These are phyloP conservation scores for Ganoderma resinaceum DNA, from an alignment of 1,284 basidiomycete species.

Conservation along the genomic window DNA sequence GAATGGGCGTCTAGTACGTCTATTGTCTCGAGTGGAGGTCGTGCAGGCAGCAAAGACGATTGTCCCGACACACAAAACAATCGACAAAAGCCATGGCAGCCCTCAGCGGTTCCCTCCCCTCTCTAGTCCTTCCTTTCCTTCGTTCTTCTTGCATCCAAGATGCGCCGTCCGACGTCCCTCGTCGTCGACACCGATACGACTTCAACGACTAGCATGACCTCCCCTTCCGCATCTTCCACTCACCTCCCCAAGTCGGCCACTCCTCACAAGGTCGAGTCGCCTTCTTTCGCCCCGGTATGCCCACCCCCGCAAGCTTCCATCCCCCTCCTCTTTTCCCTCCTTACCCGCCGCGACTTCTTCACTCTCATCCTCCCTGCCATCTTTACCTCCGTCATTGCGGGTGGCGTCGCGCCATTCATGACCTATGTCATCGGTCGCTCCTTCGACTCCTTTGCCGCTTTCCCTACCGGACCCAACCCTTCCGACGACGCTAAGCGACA, in stretches of 20 bases:
- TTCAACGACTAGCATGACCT: conserved; percentile 37
- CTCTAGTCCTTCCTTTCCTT: conserved; percentile 33
- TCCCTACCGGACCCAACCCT: conserved; percentile 55
- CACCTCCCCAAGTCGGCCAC: conserved; percentile 37
- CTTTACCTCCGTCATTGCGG: conserved; percentile 70
- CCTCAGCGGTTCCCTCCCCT: conserved; percentile 12
- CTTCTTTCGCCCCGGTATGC: conserved; percentile 36
- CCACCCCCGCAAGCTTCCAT: conserved; percentile 55
- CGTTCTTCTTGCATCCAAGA: conserved; percentile 34
- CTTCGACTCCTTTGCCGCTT: conserved; percentile 79
- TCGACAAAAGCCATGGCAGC: conserved; percentile 42
- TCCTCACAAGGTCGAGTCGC: conserved; percentile 32
- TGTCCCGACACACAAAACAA: conserved; percentile 34
- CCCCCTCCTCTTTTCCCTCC: conserved; percentile 70
- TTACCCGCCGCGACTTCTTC: conserved; percentile 61
- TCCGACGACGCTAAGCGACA: conserved; percentile 55
- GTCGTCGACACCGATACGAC: conserved; percentile 42
- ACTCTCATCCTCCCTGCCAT: conserved; percentile 78
- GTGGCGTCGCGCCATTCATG: conserved; percentile 92
- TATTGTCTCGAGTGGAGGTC: conserved; percentile 22
- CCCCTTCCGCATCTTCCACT: conserved; percentile 37
- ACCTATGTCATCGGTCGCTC: conserved; percentile 88
- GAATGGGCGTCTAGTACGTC: conserved; percentile 23
- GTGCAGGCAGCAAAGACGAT: conserved; percentile 23
- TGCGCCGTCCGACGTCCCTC: conserved; percentile 46